phyloP scores from a whole-genome alignment of 2,329 filamentous ascomycete genomes.

The Rugonectria rugulosa region DNA sequence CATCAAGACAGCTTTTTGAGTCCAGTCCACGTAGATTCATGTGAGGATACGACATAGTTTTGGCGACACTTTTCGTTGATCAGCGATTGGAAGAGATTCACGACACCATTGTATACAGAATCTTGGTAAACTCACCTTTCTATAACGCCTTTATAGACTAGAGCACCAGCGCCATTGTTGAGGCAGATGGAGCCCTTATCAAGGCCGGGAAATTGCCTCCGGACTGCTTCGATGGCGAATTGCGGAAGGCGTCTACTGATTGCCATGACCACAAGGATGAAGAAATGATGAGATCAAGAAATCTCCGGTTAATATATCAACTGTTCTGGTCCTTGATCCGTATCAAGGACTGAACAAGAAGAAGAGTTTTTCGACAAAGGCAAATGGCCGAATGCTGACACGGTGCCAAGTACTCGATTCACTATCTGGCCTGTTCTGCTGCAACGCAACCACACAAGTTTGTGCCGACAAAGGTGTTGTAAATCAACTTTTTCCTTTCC shows the following conservation, averaged over 20 bases:
- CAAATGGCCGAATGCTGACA: background rate
- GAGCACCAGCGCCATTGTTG: constrained; percentile 1
- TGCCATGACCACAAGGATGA: background rate
- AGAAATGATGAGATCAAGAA: background rate
- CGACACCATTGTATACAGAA: no score
- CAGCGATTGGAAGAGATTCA: background rate
- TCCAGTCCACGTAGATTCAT: constrained; percentile 21
- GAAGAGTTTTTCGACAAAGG: background rate
- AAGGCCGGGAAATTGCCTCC: background rate
- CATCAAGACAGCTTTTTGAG: constrained; percentile 13
- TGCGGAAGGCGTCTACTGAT: background rate
- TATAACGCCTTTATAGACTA: background rate
- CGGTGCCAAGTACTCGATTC: background rate
- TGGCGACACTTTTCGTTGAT: constrained; percentile 5
- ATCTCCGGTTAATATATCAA: background rate
- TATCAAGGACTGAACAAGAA: background rate
- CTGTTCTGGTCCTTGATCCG: background rate
- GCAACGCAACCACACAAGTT: background rate
- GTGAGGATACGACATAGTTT: constrained; percentile 18
- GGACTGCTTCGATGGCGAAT: background rate
- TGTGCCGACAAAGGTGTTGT: background rate
- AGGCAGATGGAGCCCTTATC: background rate
- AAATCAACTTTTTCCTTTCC: background rate
- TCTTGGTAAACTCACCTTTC: background rate
- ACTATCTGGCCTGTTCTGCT: background rate